These are phyloP conservation scores for Epicoccum sorghinum DNA, from an alignment of 2,329 filamentous ascomycete species.

Conservation along the genomic window DNA sequence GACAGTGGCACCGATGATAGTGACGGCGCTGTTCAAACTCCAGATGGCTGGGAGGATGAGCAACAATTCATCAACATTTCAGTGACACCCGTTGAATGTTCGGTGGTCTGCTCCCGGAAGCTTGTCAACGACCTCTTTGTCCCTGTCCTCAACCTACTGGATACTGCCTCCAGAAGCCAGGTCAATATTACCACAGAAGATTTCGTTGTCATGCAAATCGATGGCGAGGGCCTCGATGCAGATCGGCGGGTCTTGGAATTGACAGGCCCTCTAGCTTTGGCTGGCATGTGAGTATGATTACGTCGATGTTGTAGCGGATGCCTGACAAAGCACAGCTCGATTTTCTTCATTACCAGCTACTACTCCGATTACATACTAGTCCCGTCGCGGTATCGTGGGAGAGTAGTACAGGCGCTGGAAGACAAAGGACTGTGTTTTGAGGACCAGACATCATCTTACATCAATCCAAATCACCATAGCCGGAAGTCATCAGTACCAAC, in stretches of 20 bases:
- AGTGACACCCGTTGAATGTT: slow-evolving; percentile 90
- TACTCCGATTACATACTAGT: slow-evolving; percentile 97
- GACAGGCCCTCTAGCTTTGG: slow-evolving; percentile 86
- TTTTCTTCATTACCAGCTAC: slow-evolving; percentile 99
- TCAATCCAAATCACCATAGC: slow-evolving; percentile 60
- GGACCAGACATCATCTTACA: slow-evolving; percentile 65
- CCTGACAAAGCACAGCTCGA: slow-evolving; percentile 62
- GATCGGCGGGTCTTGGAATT: slow-evolving; percentile 90
- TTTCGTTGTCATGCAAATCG: slow-evolving; percentile 88
- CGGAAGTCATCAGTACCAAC: slow-evolving; percentile 55
- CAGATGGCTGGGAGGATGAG: slow-evolving; percentile 55
- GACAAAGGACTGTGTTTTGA: slow-evolving; percentile 85
- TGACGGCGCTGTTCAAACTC: slow-evolving; percentile 41
- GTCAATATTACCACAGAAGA: slow-evolving; percentile 81
- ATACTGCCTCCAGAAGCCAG: slow-evolving; percentile 48
- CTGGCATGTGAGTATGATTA: slow-evolving; percentile 69
- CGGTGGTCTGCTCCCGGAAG: slow-evolving; percentile 81
- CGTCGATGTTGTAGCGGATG: background rate
- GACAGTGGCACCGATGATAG: slow-evolving; percentile 28
- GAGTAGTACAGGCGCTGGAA: slow-evolving; percentile 78
- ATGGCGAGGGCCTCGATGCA: slow-evolving; percentile 87
- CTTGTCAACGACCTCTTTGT: slow-evolving; percentile 78
- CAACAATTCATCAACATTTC: slow-evolving; percentile 93
- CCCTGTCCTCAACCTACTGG: slow-evolving; percentile 70
- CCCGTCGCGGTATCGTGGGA: slow-evolving; percentile 73